phyloP scores from a whole-genome alignment of 2,329 filamentous ascomycete species.

The Fusarium pseudoanthophilum region DNA sequence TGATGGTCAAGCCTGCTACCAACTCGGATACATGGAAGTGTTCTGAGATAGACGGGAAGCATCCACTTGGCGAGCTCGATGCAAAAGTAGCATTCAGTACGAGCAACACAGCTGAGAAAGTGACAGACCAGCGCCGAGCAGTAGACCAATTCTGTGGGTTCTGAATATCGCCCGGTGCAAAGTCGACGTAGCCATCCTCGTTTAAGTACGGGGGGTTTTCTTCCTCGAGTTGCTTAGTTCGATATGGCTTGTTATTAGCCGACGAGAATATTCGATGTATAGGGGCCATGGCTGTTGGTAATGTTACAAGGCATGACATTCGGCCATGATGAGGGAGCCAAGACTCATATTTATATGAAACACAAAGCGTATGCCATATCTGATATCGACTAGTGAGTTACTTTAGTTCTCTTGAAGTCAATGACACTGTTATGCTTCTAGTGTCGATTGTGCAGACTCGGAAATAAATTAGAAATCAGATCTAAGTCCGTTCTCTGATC shows the following conservation, averaged over 20 bases:
- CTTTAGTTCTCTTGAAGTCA: background rate
- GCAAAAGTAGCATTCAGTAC: conserved; percentile 28
- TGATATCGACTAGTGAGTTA: background rate
- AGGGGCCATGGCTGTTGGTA: conserved; percentile 8
- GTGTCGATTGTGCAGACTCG: background rate
- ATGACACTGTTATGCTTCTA: conserved; percentile 10
- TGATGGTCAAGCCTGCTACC: conserved; percentile 26
- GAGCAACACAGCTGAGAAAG: conserved; percentile 18
- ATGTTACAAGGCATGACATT: background rate
- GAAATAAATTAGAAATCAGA: conserved; percentile 16
- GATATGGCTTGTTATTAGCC: conserved; percentile 25
- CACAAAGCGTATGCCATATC: background rate
- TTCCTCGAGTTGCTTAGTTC: conserved; percentile 18
- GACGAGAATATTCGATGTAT: conserved; percentile 27
- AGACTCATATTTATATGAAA: conserved; percentile 1
- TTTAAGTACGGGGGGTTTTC: conserved; percentile 18
- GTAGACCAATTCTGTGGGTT: conserved; percentile 22
- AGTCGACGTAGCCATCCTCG: conserved; percentile 24
- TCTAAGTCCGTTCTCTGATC: conserved; percentile 24
- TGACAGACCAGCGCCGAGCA: conserved; percentile 6
- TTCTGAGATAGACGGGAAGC: conserved; percentile 17
- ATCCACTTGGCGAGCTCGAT: conserved; percentile 24
- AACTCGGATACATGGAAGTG: conserved; percentile 25
- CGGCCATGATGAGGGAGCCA: background rate
- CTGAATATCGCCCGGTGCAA: conserved; percentile 5